These are phyloP conservation scores for Dioscorea cayenensis DNA, from an alignment of 116 monocot genomes.

Conservation along the genomic window DNA sequence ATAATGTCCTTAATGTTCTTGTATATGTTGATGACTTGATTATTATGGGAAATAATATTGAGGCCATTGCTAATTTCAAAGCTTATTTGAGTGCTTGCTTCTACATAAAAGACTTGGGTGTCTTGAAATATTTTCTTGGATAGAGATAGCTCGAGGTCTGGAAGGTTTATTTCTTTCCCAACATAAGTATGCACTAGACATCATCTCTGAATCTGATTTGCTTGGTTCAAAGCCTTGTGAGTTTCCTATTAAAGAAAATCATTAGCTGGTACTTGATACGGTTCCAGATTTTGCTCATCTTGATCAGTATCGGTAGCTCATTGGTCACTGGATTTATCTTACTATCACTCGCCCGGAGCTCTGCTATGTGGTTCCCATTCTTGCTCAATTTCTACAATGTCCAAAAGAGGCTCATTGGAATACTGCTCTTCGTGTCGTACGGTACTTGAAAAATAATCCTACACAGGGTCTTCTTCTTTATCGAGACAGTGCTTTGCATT, in stretches of 20 bases:
- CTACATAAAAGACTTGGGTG: background rate
- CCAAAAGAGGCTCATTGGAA: background rate
- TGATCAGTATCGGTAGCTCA: background rate
- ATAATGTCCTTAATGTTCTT: background rate
- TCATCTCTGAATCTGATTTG: background rate
- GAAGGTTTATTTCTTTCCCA: background rate
- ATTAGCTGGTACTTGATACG: background rate
- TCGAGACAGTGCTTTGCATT: background rate
- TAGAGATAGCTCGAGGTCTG: background rate
- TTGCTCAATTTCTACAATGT: background rate
- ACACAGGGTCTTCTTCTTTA: background rate
- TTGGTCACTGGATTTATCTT: background rate
- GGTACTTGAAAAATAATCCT: background rate
- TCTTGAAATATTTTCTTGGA: constrained; percentile 3
- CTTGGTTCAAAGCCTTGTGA: background rate
- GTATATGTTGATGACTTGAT: background rate
- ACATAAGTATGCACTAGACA: background rate
- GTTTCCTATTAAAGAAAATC: background rate
- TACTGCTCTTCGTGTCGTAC: background rate
- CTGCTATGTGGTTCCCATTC: background rate
- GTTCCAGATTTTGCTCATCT: background rate
- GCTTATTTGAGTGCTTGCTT: background rate
- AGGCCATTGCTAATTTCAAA: background rate
- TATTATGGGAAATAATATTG: background rate
- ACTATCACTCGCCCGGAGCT: constrained; percentile 2